Evolutionary conservation across 140 eudicot genomes (phyloP), one percentile per base, ranked within the genome.

Genomic region (Oenanthe javanica): DNA sequence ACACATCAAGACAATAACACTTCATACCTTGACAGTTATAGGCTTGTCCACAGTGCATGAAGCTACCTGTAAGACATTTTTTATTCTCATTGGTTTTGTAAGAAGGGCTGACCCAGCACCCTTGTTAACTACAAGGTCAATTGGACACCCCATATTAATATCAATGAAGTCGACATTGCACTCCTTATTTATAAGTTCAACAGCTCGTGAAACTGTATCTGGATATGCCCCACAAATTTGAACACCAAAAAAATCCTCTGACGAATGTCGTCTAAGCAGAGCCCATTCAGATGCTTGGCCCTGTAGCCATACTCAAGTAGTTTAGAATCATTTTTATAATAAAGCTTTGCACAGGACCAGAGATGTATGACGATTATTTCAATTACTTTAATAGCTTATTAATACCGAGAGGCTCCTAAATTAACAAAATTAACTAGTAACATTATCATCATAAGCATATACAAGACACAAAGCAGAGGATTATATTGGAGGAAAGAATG

Each of bases 211-310:
- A 57, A 93, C 98, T 0, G 97, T 96, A 66, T 96, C 98, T 42
- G 99, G 99, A 86, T 77, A 93, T 77, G 99, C 96, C 85, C 99
- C 99, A 81, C 98, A 96, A 38, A 96, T 93, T 73, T 96, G 99
- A 80, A 96, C 99, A 69, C 98, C 99, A 88, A 96, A 96, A 61
- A 93, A 63, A 77, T 96, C 89, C 84, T 96, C 99, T 4, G 96
- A 91, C 18, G 83, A 87, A 80, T 96, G 99, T 42, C 99, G 91
- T 81, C 98, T 91, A 67, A 93, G 87, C 76, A 96, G 76, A 18
- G 99, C 99, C 99, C 99, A 96, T 77, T 96, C 98, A 54, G 99
- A 93, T 83, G 98, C 97, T 82, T 96, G 98, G 40, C 99, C 99
- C 98, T 96, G 79, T 59, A 79, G 18, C 52, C 75, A 77, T 23